These are phyloP conservation scores for Leishmania braziliensis DNA, from an alignment of 208 protist genomes.

Conservation along the genomic window DNA sequence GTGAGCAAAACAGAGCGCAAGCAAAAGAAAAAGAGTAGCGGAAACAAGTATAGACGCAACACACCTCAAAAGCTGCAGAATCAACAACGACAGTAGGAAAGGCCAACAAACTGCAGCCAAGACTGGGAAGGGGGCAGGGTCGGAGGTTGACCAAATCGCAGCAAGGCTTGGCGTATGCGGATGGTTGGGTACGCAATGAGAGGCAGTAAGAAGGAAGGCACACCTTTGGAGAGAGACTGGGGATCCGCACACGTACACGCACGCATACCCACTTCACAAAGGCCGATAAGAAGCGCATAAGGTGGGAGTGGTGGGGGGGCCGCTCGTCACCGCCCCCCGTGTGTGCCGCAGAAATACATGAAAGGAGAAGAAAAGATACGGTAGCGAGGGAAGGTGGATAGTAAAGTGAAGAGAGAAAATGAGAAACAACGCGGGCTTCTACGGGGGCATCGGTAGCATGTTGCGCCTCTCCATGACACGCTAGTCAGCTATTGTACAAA, in stretches of 20 bases:
- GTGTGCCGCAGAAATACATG: background rate
- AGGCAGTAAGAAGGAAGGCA: background rate
- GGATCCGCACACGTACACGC: background rate
- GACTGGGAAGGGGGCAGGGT: too few relatives aligned
- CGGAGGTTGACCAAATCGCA: background rate
- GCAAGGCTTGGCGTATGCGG: background rate
- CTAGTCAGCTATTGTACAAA: background rate
- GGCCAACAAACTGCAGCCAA: background rate
- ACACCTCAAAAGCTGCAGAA: background rate
- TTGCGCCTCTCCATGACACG: background rate
- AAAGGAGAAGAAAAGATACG: background rate
- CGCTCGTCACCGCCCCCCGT: background rate
- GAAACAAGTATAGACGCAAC: background rate
- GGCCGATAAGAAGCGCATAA: background rate
- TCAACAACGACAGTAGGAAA: background rate
- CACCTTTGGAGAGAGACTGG: background rate
- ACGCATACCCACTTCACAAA: background rate
- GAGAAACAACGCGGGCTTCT: background rate
- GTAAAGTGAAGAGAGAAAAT: background rate
- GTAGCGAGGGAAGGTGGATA: background rate
- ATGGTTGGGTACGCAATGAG: background rate
- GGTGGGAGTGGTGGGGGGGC: background rate
- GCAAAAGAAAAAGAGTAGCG: background rate
- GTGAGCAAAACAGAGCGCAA: too few relatives aligned
- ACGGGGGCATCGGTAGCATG: background rate